Conservation (phyloP, 1,284 basidiomycete genomes). For the Meripilus lineatus region DNA sequence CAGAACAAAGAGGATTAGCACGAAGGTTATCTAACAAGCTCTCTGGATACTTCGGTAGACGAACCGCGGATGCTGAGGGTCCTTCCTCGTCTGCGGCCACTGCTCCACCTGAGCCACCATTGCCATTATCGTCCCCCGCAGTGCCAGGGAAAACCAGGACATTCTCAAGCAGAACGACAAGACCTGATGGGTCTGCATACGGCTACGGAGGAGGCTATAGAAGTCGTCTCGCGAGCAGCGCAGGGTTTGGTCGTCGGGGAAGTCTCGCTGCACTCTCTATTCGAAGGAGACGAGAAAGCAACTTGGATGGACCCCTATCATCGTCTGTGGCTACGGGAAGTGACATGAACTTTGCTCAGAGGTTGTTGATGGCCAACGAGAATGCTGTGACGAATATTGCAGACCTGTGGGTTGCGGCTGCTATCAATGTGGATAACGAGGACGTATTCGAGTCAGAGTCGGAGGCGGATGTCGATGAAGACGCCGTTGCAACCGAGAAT, state of each 20-base stretch:
- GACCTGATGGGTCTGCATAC: slow-evolving; percentile 72
- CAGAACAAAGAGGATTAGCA: slow-evolving; percentile 22
- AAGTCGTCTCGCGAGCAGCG: slow-evolving; percentile 44
- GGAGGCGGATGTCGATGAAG: slow-evolving; percentile 26
- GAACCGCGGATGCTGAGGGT: slow-evolving; percentile 22
- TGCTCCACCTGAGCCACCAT: slow-evolving; percentile 37
- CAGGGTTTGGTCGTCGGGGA: slow-evolving; percentile 35
- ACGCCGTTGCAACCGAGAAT: slow-evolving; percentile 11
- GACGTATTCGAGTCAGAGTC: slow-evolving; percentile 57
- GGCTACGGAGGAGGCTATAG: slow-evolving; percentile 60
- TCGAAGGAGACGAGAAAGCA: slow-evolving; percentile 39
- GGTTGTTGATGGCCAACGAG: slow-evolving; percentile 88
- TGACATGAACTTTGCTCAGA: slow-evolving; percentile 83
- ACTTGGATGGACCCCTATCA: slow-evolving; percentile 34
- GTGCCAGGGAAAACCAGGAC: slow-evolving; percentile 40
- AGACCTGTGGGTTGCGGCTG: slow-evolving; percentile 91
- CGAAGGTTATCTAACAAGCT: slow-evolving; percentile 41
- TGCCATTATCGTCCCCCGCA: slow-evolving; percentile 42
- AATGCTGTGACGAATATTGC: slow-evolving; percentile 86
- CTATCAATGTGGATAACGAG: slow-evolving; percentile 86
- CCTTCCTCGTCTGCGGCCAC: slow-evolving; percentile 27
- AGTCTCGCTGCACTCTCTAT: slow-evolving; percentile 43
- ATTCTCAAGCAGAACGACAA: slow-evolving; percentile 49
- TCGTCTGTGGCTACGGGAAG: slow-evolving; percentile 33
- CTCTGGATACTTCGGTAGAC: slow-evolving; percentile 52